A percentile compares a stretch with the other conserved stretches of the same genome.
phyloP scores from a whole-genome alignment of 805 yeast genomes.

The Candida pseudoglaebosa region DNA sequence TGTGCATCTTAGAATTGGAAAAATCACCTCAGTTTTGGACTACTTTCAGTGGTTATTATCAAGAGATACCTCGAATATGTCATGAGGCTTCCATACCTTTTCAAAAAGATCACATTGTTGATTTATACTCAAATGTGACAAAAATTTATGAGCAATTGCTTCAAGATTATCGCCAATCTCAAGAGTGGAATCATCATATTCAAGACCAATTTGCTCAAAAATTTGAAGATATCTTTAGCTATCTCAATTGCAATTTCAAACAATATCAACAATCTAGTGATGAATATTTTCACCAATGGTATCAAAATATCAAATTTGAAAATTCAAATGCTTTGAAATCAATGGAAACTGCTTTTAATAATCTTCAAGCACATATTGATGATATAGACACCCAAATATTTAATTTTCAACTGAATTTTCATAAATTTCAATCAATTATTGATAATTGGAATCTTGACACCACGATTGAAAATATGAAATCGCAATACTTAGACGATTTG shows the following conservation, averaged over 20 bases:
- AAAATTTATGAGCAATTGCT: constrained; percentile 11
- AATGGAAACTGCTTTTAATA: background rate
- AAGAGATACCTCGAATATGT: constrained; percentile 51
- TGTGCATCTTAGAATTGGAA: constrained; percentile 42
- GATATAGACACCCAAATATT: background rate
- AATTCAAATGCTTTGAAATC: background rate
- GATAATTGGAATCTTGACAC: background rate
- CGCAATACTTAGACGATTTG: background rate
- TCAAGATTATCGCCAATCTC: constrained; percentile 8
- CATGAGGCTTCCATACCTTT: constrained; percentile 47
- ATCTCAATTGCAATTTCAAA: constrained; percentile 2
- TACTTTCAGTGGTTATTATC: constrained; percentile 62
- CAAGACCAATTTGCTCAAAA: constrained; percentile 9
- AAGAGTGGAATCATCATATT: constrained; percentile 7
- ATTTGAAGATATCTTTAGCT: constrained; percentile 11
- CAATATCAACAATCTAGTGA: background rate
- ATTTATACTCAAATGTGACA: constrained; percentile 47
- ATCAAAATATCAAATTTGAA: background rate
- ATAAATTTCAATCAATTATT: background rate
- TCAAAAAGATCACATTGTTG: constrained; percentile 48
- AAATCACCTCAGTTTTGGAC: constrained; percentile 66
- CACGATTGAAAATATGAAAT: background rate
- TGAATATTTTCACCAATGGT: background rate
- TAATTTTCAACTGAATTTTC: background rate
- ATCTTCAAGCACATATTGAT: background rate